phyloP scores from a whole-genome alignment of 441 rosid genomes.

The Theobroma grandiflorum region DNA sequence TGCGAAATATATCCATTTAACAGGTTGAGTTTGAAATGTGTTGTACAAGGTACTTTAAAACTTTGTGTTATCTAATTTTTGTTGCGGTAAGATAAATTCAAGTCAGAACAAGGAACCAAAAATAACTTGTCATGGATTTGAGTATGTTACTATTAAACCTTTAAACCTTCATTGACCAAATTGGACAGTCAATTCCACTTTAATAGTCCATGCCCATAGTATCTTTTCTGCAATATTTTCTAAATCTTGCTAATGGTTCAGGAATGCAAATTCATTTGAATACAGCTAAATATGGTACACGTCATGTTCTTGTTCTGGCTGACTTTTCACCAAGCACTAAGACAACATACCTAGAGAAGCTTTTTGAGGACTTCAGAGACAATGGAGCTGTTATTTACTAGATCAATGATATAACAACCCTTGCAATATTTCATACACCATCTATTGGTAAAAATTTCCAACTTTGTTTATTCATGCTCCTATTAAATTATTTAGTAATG shows the following conservation, averaged over 20 bases:
- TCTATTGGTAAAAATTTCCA: constrained; percentile 55
- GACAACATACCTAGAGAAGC: constrained; percentile 82
- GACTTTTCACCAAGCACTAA: constrained; percentile 75
- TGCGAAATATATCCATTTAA: no score
- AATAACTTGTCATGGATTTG: no score
- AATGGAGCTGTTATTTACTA: constrained; percentile 75
- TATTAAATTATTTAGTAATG: background rate
- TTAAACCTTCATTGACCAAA: background rate
- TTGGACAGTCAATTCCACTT: background rate
- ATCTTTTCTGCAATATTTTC: background rate
- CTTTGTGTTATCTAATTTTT: no score
- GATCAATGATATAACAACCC: constrained; percentile 91
- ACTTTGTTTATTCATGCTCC: constrained; percentile 12
- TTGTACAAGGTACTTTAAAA: background rate
- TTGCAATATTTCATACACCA: constrained; percentile 86
- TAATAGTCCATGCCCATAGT: background rate
- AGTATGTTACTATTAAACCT: background rate
- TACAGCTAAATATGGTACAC: constrained; percentile 85
- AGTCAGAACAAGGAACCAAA: background rate
- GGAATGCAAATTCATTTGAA: constrained; percentile 21
- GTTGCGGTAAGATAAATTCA: background rate
- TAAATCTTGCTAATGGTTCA: background rate
- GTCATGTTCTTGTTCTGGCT: constrained; percentile 83
- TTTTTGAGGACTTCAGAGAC: constrained; percentile 64
- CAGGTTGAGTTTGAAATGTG: background rate